Percentiles rank a stretch among this genome's conserved stretches.
These are phyloP conservation scores for Samsoniella hepiali DNA, from an alignment of 2,329 filamentous ascomycete genomes.

Conservation along the genomic window DNA sequence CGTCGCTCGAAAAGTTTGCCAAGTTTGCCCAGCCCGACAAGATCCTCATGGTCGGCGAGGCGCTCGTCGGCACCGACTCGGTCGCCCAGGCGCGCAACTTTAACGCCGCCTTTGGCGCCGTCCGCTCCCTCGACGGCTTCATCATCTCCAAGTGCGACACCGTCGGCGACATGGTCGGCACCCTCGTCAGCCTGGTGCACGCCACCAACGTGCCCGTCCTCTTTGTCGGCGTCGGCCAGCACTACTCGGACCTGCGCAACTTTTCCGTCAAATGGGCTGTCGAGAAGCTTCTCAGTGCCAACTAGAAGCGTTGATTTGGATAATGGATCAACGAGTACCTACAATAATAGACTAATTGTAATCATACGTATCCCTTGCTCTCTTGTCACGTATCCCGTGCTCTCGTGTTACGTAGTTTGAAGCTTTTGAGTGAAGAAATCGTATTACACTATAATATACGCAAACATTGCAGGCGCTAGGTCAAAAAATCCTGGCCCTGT, in stretches of 20 bases:
- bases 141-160: constrained; percentile 99
- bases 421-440: constrained; percentile 8
- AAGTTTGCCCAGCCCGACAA: constrained; percentile 96
- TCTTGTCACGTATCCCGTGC: too few species aligned
- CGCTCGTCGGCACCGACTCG: constrained; percentile 90
- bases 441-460: constrained; percentile 13
- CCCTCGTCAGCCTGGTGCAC: constrained; percentile 94
- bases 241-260: constrained; percentile 65
- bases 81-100: constrained; percentile 97
- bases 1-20: constrained; percentile 92
- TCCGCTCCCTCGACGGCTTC: constrained; percentile 83
- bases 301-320: constrained; percentile 28
- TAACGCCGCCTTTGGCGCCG: constrained; percentile 83
- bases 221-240: constrained; percentile 75
- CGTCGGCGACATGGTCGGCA: constrained; percentile 97
- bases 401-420: too few species aligned
- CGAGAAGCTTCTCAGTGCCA: constrained; percentile 58
- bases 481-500: background rate
- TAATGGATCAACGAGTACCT: background rate
- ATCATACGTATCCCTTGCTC: too few species aligned
- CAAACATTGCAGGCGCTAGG: background rate
- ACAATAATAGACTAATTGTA: background rate
- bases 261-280: constrained; percentile 69
- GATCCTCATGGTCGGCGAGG: constrained; percentile 90
- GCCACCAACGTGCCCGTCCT: constrained; percentile 94